phyloP scores from a whole-genome alignment of 495 filamentous ascomycete species.

The Aspergillus sparsus region DNA sequence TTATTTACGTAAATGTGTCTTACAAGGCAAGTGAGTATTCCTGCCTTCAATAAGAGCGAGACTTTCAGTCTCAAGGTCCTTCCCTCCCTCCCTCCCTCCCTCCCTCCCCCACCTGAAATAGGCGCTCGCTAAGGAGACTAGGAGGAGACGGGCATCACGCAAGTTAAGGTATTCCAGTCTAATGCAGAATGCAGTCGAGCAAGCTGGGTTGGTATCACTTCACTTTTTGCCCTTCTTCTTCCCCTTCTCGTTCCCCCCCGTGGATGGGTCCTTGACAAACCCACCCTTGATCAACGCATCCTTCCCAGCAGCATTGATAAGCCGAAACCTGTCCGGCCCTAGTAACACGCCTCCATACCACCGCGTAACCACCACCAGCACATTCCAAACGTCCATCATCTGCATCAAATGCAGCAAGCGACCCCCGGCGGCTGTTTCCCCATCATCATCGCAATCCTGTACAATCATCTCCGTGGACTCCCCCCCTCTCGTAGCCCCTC shows the following conservation, averaged over 20 bases:
- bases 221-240: conserved; percentile 63
- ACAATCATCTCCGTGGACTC: conserved; percentile 56
- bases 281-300: conserved; percentile 84
- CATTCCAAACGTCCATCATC: conserved; percentile 90
- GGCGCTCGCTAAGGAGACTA: too few relatives aligned
- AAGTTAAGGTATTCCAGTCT: too few relatives aligned
- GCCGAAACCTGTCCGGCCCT: conserved; percentile 82
- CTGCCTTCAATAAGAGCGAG: too few relatives aligned
- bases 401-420: conserved; percentile 87
- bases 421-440: conserved; percentile 90
- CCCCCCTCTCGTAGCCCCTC: conserved; percentile 17
- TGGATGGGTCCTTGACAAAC: conserved; percentile 50
- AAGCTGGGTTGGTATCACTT: conserved; percentile 13
- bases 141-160: too few relatives aligned
- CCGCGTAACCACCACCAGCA: conserved; percentile 88
- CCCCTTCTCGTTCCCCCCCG: conserved; percentile 43
- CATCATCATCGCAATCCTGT: conserved; percentile 95
- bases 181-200: too few relatives aligned
- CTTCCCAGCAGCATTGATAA: conserved; percentile 83
- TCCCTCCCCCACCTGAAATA: too few relatives aligned
- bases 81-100: too few relatives aligned
- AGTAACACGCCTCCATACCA: conserved; percentile 94
- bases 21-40: too few relatives aligned
- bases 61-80: too few relatives aligned
- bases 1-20: too few relatives aligned